phyloP scores from a whole-genome alignment of 2,329 filamentous ascomycete genomes.

The Verticillium nonalfalfae region DNA sequence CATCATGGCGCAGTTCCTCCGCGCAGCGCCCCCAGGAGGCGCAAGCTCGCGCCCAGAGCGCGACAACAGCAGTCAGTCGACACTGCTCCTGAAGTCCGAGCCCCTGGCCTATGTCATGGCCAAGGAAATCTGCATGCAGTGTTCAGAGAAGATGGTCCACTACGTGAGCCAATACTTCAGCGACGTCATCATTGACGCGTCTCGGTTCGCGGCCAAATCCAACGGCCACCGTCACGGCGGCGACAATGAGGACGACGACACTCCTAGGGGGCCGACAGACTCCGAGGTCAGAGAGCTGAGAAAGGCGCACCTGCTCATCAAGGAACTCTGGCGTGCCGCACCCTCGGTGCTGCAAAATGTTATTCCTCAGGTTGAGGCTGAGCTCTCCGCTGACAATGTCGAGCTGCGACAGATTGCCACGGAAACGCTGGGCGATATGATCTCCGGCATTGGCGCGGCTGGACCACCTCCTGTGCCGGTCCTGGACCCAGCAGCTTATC shows the following conservation, averaged over 20 bases:
- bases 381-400: slow-evolving; percentile 83
- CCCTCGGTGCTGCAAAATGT: slow-evolving; percentile 88
- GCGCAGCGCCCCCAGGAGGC: slow-evolving; percentile 68
- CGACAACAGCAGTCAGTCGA: slow-evolving; percentile 66
- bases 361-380: slow-evolving; percentile 86
- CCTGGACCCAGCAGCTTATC: slow-evolving; percentile 79
- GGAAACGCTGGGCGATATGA: slow-evolving; percentile 91
- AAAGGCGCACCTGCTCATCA: slow-evolving; percentile 83
- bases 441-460: slow-evolving; percentile 86
- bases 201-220: slow-evolving; percentile 46
- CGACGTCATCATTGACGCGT: slow-evolving; percentile 89
- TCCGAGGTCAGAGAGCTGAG: slow-evolving; percentile 80
- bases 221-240: slow-evolving; percentile 54
- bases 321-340: slow-evolving; percentile 89
- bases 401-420: slow-evolving; percentile 83
- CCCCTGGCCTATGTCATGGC: slow-evolving; percentile 95
- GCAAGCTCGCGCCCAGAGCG: slow-evolving; percentile 42
- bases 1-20: slow-evolving; percentile 91
- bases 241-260: slow-evolving; percentile 58
- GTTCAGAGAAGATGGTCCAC: slow-evolving; percentile 88
- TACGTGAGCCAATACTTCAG: slow-evolving; percentile 96
- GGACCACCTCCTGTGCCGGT: slow-evolving; percentile 68
- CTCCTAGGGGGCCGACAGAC: slow-evolving; percentile 60
- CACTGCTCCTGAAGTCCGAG: slow-evolving; percentile 77
- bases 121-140: slow-evolving; percentile 84